These are phyloP conservation scores for Bertia moriformis DNA, from an alignment of 2,329 filamentous ascomycete genomes.

Conservation along the genomic window DNA sequence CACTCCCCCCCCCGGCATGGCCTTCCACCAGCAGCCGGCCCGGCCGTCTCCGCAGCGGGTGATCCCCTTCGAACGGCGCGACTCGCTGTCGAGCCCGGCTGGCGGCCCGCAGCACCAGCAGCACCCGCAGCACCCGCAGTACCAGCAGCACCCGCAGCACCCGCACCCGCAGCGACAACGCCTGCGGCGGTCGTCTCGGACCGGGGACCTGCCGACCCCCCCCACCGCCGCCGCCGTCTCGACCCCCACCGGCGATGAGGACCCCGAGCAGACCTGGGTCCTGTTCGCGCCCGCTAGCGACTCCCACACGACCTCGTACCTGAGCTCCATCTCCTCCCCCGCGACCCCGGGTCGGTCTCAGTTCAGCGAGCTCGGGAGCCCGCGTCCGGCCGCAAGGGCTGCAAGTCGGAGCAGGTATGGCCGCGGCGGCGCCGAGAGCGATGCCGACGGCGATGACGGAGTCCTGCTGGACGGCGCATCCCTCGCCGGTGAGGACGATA, in stretches of 20 bases:
- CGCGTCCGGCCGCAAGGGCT: too few species aligned
- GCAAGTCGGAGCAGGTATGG: constrained; percentile 18
- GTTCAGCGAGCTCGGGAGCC: constrained; percentile 67
- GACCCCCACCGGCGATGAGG: constrained; percentile 38
- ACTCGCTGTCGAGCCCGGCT: neutral
- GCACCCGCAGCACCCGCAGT: too few species aligned
- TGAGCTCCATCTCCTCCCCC: constrained; percentile 54
- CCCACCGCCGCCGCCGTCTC: constrained; percentile 2
- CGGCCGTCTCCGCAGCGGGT: neutral
- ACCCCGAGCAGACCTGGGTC: constrained; percentile 90
- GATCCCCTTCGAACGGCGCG: neutral
- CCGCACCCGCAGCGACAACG: too few species aligned
- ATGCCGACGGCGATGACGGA: neutral
- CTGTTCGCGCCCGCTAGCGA: constrained; percentile 70
- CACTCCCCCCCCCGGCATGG: neutral
- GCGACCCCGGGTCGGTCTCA: constrained; percentile 55
- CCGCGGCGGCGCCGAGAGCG: constrained; percentile 17
- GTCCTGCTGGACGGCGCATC: constrained; percentile 12
- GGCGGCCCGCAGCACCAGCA: neutral
- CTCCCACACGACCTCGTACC: constrained; percentile 45
- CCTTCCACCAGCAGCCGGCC: neutral
- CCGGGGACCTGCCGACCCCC: neutral
- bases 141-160: too few species aligned
- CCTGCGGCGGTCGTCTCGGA: too few species aligned
- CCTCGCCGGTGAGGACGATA: constrained; percentile 17